These are phyloP conservation scores for Geum urbanum DNA, from an alignment of 306 rosid species.

Conservation along the genomic window DNA sequence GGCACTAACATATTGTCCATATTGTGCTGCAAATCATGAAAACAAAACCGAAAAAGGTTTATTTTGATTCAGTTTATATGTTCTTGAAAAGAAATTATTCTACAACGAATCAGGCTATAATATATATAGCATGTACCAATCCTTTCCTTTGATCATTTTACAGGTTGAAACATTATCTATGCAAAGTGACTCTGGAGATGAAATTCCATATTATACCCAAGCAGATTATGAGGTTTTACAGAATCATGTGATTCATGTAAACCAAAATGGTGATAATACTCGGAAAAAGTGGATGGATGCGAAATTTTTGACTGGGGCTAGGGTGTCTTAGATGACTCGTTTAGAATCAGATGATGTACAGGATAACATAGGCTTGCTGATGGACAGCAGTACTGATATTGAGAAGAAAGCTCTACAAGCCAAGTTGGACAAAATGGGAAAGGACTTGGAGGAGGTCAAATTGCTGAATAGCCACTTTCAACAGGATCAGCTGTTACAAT, in stretches of 20 bases:
- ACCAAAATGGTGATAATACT: slow-evolving; percentile 25
- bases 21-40: no score
- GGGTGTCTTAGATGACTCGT: background rate
- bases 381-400: slow-evolving; percentile 30
- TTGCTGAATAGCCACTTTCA: slow-evolving; percentile 51
- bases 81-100: background rate
- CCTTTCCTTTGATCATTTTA: slow-evolving; percentile 10
- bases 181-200: slow-evolving; percentile 55
- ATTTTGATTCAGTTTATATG: background rate
- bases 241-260: slow-evolving; percentile 30
- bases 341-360: slow-evolving; percentile 16
- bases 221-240: slow-evolving; percentile 31
- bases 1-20: no score
- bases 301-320: background rate
- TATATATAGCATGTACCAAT: background rate
- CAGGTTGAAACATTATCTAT: slow-evolving; percentile 54
- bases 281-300: slow-evolving; percentile 30
- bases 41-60: no score
- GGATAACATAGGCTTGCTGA: slow-evolving; percentile 13
- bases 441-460: slow-evolving; percentile 72
- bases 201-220: slow-evolving; percentile 37
- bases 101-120: background rate
- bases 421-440: slow-evolving; percentile 58
- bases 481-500: slow-evolving; percentile 53
- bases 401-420: slow-evolving; percentile 40